Evolutionary conservation across 2,329 filamentous ascomycete genomes (phyloP), one percentile per base, ranked within the genome.

Genomic region (Metarhizium album): DNA sequence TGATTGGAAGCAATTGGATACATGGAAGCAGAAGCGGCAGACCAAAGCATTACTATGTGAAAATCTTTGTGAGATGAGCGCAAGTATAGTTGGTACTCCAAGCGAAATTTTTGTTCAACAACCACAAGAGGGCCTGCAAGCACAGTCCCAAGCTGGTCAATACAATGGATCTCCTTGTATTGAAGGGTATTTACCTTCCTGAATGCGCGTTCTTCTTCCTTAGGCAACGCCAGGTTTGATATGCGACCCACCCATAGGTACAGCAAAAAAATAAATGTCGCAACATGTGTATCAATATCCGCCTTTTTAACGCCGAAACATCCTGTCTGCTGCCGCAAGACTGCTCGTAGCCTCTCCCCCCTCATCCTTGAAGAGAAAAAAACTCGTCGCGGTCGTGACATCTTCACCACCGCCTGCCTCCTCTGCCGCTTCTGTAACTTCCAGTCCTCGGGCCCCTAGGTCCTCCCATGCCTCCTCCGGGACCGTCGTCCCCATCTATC

Each of bases 381-480:
- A 14, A 9, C 3, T 11, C 37, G 20, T 18, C n/a, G 8, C 37
- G 20, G 37, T 18, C 16, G 14, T 11, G 42, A 9, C n/a, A 2
- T 9, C 8, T 24, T 29, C 11, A 40, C 42, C 46, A 24, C 22
- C 20, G 29, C 33, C 29, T 18, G 14, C 43, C 74, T 46, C 76
- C 75, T 7, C 73, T 67, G 16, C 71, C 73, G 2, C 74, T 76
- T 40, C 78, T 74, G 46, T 74, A 77, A 2, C 74, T 74, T 47
- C 78, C 77, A 49, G 76, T 76, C 29, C 80, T 70, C 45, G 77
- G 64, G 53, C 80, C 67, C 61, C 80, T 63, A 0, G 73, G 64
- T 3, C 74, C 24, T 78, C 78, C 57, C 47, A 50, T 49, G 13
- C 51, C 51, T 18, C 47, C 50, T 2, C 71, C 69, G 33, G 68